Base-by-base conservation (phyloP, 768 basidiomycete genomes). In the Rhodotorula babjevae region DNA sequence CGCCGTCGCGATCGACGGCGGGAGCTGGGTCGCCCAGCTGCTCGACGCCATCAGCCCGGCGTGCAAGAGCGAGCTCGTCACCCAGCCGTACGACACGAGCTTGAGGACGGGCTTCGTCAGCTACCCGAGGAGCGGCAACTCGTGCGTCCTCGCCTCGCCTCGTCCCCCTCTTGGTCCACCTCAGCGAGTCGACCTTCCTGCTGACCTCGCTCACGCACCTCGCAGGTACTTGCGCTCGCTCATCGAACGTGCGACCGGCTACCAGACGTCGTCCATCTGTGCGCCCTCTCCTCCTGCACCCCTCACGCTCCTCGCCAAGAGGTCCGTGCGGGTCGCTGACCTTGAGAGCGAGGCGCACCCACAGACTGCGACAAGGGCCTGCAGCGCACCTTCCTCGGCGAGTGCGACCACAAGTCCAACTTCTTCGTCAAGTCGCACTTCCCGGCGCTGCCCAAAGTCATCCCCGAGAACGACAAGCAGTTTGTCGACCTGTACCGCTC, bases 81-180 rank as follows among this genome's bases (percentile, higher is more conserved):
- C 69, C 2, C 0, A 0, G n/a, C 73, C 68, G 0, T 74, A 70
- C 59, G 6, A 33, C 0, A 27, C 65, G 27, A 46, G 31, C 7
- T 16, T 64, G 11, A 16, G 65, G 16, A 74, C 73, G 1, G 65
- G 58, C 12, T 74, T 77, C 31, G 76, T 59, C 0, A 61, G 56
- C 15, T 77, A 64, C 56, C 76, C 76, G n/a, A n/a, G 76, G 14
- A 61, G 56, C 15, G 76, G 76, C 8, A 71, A 71, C 52, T 61
- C 61, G 15, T 36, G 36, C 36, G 36, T 36, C 36, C 36, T 36
- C 36, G 36, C 9, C 36, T 36, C 36, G 36, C 36, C 9, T 36
- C 36, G 4, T 36, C 36, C 9, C 36, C 36, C 9, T 36, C 36
- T 9, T 36, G 5, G 36, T 36, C 36, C 36, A n/a, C n/a, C n/a